Evolutionary conservation across 306 rosid genomes (phyloP).

Genomic region (Glycine latifolia): DNA sequence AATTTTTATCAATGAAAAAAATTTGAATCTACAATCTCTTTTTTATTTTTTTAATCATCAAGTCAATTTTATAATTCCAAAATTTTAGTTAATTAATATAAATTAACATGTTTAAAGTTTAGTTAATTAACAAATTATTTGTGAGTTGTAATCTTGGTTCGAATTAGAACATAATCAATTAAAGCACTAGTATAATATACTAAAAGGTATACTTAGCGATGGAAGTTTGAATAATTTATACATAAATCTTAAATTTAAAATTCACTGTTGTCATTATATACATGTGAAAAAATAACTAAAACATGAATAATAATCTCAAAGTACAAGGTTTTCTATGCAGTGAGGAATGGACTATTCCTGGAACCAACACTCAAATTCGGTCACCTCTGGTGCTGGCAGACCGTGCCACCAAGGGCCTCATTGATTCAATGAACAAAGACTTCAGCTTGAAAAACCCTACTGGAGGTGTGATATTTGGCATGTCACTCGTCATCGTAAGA

Average conservation of each 20-base stretch:
- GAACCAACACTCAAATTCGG: background rate
- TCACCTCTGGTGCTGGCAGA: conserved; percentile 22
- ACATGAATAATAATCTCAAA: background rate
- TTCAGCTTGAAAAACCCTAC: conserved; percentile 26
- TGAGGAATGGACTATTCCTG: background rate
- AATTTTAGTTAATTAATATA: too few species aligned
- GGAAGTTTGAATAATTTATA: background rate
- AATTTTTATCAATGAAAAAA: too few species aligned
- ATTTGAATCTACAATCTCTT: too few species aligned
- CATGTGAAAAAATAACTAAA: too few species aligned
- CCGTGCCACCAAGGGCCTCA: background rate
- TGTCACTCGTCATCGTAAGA: conserved; percentile 41
- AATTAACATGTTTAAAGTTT: background rate
- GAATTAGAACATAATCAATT: background rate
- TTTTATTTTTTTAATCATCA: too few species aligned
- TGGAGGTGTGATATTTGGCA: conserved; percentile 17
- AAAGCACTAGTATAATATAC: background rate
- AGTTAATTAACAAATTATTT: background rate
- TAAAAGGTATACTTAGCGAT: too few species aligned
- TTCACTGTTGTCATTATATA: too few species aligned
- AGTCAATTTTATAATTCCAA: too few species aligned
- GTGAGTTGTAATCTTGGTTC: background rate
- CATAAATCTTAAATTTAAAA: too few species aligned
- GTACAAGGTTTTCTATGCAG: background rate
- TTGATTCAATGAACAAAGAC: background rate